Evolutionary conservation across 495 filamentous ascomycete species (phyloP), one percentile per base, ranked within the genome.

Genomic region (Letharia lupina): DNA sequence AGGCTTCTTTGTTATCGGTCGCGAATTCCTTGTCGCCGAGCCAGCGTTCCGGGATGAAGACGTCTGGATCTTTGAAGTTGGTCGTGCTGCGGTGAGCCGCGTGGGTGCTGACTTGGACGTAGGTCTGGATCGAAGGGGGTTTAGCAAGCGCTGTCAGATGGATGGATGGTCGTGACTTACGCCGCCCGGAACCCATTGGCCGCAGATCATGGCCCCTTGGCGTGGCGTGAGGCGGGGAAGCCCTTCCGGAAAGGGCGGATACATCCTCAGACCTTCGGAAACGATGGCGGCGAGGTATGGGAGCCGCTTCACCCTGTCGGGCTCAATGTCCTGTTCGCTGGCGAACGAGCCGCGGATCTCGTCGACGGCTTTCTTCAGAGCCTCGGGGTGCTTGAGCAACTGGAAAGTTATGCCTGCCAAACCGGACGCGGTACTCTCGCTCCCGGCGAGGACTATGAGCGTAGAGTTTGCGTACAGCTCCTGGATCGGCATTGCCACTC

Each of bases 361-460:
- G 2, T 65, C 9, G 1, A 66, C 61, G 2, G 84, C 71, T 39
- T 64, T 74, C 12, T 59, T 48, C 31, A 39, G 9, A 28, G 48
- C 33, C 37, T 64, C 62, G 2, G 47, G 45, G 28, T 64, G 47
- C 67, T 75, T 65, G 0, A 68, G 82, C 71, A n/a, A 72, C 39
- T 74, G 74, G 44, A 74, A 81, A 0, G 77, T 77, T 1, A 70
- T 65, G 8, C 76, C 78, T 2, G 76, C 75, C 2, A 85, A 70
- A 0, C 74, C 57, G 0, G 79, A 81, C 1, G 82, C 80, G 9
- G 81, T 85, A 0, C 82, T 87, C 69, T 87, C 84, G 69, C 80
- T 83, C 4, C 83, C 83, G 0, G 83, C 81, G 20, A 77, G 67
- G 9, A 82, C 70, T 57, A 82, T 67, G 12, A 75, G 67, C 20